Conservation (phyloP, 2,329 filamentous ascomycete genomes). For the Arthrinium puccinioides region DNA sequence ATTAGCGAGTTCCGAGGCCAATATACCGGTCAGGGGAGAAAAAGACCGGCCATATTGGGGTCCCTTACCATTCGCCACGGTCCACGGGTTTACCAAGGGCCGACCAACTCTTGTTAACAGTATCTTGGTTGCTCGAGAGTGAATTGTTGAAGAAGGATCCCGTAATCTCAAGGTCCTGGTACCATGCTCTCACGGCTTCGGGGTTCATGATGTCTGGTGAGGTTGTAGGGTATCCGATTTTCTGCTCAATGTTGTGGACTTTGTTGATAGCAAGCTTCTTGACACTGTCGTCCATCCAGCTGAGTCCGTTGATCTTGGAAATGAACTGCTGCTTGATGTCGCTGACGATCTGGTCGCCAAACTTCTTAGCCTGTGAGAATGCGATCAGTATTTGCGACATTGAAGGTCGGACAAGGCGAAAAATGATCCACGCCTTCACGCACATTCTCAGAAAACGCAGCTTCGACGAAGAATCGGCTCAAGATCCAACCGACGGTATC, state of each 20-base stretch:
- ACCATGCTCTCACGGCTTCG: conserved; percentile 43
- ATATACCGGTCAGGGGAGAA: too few relatives aligned
- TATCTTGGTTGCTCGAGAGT: conserved; percentile 38
- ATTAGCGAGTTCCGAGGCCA: neutral
- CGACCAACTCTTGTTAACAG: conserved; percentile 42
- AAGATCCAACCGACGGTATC: conserved; percentile 58
- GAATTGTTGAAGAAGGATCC: conserved; percentile 50
- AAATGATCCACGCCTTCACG: too few relatives aligned
- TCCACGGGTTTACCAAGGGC: conserved; percentile 52
- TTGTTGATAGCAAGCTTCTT: conserved; percentile 52
- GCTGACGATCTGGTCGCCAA: conserved; percentile 62
- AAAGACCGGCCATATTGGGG: too few relatives aligned
- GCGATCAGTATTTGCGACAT: too few relatives aligned
- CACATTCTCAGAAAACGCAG: conserved; percentile 58
- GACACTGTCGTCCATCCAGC: conserved; percentile 55
- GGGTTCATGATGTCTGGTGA: conserved; percentile 54
- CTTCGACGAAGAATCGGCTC: conserved; percentile 64
- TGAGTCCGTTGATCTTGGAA: conserved; percentile 30
- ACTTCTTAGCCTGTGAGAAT: conserved; percentile 59
- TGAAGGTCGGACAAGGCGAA: too few relatives aligned
- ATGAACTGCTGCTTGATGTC: conserved; percentile 63
- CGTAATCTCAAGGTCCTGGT: conserved; percentile 40
- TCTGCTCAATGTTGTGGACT: conserved; percentile 56
- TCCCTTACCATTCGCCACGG: conserved; percentile 41
- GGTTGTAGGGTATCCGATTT: conserved; percentile 57